Evolutionary conservation across 2,329 filamentous ascomycete genomes (phyloP).

Genomic region (Didymellaceae sp.): DNA sequence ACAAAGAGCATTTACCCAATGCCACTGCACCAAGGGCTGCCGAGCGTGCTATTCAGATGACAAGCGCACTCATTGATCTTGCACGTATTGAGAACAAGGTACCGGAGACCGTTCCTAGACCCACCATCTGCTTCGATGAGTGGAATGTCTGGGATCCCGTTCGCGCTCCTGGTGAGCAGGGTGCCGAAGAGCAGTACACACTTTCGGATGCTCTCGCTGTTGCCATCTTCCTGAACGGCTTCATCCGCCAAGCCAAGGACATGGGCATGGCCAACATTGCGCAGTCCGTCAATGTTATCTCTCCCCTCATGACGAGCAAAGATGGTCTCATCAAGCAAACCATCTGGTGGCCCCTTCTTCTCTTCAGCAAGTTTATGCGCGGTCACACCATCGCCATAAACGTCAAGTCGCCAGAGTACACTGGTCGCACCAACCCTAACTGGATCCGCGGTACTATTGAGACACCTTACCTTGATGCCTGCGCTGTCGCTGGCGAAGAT

Average conservation of each 20-base stretch:
- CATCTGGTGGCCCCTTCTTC: slow-evolving; percentile 75
- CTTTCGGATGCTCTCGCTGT: slow-evolving; percentile 79
- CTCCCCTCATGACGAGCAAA: slow-evolving; percentile 73
- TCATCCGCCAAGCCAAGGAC: slow-evolving; percentile 72
- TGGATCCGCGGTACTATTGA: slow-evolving; percentile 72
- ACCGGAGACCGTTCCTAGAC: slow-evolving; percentile 64
- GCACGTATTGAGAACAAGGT: slow-evolving; percentile 73
- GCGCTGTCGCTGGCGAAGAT: slow-evolving; percentile 64
- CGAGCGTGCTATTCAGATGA: slow-evolving; percentile 76
- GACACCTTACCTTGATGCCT: slow-evolving; percentile 74
- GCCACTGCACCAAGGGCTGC: slow-evolving; percentile 68
- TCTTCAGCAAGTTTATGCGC: slow-evolving; percentile 76
- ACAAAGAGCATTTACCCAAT: slow-evolving; percentile 51
- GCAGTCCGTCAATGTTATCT: slow-evolving; percentile 79
- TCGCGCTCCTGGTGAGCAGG: slow-evolving; percentile 72
- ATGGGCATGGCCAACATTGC: slow-evolving; percentile 82
- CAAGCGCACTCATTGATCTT: slow-evolving; percentile 72
- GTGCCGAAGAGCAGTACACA: slow-evolving; percentile 74
- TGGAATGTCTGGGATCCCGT: slow-evolving; percentile 84
- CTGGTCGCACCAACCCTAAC: slow-evolving; percentile 68
- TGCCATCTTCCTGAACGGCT: slow-evolving; percentile 76
- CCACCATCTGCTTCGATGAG: slow-evolving; percentile 81
- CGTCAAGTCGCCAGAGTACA: slow-evolving; percentile 68
- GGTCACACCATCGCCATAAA: slow-evolving; percentile 72
- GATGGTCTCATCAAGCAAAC: slow-evolving; percentile 72